Evolutionary conservation across 805 yeast genomes (phyloP), one percentile per base, ranked within the genome.

Genomic region (Saccharomycopsis fodiens): DNA sequence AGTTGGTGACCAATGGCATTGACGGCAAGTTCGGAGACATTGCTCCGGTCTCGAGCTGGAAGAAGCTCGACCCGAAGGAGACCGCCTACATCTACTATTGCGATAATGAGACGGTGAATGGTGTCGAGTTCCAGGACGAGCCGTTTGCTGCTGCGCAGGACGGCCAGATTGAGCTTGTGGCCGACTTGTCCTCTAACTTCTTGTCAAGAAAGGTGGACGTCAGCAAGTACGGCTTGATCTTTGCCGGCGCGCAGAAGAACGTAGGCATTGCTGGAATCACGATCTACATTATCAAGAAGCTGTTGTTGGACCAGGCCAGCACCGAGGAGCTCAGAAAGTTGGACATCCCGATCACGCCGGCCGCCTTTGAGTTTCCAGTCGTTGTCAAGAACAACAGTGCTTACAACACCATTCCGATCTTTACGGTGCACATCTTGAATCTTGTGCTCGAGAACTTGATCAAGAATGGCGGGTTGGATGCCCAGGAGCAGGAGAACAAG

Each of bases 201-300:
- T 70, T 93, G 54, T 85, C 96, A 19, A 81, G 84, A 54, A 68
- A 74, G 53, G 63, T 93, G 41, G 96, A 91, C 57, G 82, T 93
- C 35, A 68, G 85, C 46, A 81, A 85, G 63, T 91, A 77, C 59
- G 97, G 96, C 42, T 68, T 88, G 22, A 81, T 93, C 51, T 80
- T 89, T 77, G 98, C 96, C 16, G 99, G 99, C 52, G 99, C 97
- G 22, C 99, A 93, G 67, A 93, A 93, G 67, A 93, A 93, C 63
- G 87, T 93, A 59, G 98, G 99, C 45, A 69, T 93, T 59, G 97
- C 99, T 7, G 98, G 99, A 32, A 76, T 93, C 53, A 83, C 97
- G 13, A 73, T 93, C 52, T 91, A 88, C 63, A 91, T 93, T 57
- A 81, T 89, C 64, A 87, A 85, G 65, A 91, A 88, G 62, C 59